phyloP scores from a whole-genome alignment of 805 yeast species.

The Nematodospora valgi region DNA sequence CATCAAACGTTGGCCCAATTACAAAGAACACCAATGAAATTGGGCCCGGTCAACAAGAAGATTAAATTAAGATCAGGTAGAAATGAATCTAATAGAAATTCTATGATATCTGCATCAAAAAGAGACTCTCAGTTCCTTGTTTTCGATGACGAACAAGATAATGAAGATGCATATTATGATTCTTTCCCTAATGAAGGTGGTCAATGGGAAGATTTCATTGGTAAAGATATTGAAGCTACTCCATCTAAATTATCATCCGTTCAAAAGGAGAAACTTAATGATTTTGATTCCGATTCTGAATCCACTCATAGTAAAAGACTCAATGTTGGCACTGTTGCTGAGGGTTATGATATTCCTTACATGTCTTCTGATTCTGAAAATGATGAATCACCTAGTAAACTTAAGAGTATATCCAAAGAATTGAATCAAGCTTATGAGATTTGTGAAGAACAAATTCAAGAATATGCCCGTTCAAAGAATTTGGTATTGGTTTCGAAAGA shows the following conservation, averaged over 20 bases:
- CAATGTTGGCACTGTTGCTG: constrained; percentile 12
- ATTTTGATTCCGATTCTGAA: not conserved
- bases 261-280: not conserved
- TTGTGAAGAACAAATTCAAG: constrained; percentile 25
- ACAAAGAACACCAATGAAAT: constrained; percentile 13
- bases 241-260: constrained; percentile 7
- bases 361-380: constrained; percentile 26
- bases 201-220: constrained; percentile 41
- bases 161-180: constrained; percentile 11
- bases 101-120: constrained; percentile 32
- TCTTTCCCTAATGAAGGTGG: constrained; percentile 14
- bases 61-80: constrained; percentile 12
- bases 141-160: constrained; percentile 23
- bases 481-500: constrained; percentile 10
- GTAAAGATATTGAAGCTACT: constrained; percentile 18
- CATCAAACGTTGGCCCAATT: constrained; percentile 12
- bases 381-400: constrained; percentile 2
- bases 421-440: constrained; percentile 6
- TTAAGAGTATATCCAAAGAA: constrained; percentile 13
- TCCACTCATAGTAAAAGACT: constrained; percentile 7
- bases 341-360: constrained; percentile 20
- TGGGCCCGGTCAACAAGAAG: constrained; percentile 1
- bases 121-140: constrained; percentile 31
- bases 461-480: constrained; percentile 22
- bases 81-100: constrained; percentile 19